Conservation (phyloP, 2,329 filamentous ascomycete genomes). For the Aspergillus costaricaensis region DNA sequence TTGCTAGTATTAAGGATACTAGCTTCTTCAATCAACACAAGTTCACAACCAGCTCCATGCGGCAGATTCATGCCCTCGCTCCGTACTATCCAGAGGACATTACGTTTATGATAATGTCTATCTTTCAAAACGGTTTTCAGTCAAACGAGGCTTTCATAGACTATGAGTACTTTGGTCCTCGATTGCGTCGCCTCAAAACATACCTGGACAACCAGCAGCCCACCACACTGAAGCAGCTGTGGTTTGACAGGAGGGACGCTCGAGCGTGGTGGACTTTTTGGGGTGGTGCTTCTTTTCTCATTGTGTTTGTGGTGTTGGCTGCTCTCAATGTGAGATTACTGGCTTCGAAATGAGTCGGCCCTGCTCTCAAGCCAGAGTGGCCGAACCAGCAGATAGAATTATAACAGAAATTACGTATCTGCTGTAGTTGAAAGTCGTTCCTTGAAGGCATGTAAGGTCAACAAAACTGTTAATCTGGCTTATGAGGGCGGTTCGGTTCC, state of each 20-base stretch:
- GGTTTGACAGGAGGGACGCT: neutral
- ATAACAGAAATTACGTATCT: no score
- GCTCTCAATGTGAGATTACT: no score
- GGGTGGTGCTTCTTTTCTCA: neutral
- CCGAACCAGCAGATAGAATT: no score
- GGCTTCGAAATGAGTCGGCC: no score
- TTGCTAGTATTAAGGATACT: neutral
- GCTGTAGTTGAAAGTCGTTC: no score
- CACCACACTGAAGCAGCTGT: neutral
- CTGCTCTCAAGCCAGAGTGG: no score
- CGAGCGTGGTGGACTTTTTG: neutral
- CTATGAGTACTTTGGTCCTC: neutral
- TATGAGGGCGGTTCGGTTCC: no score
- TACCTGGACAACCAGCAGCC: neutral
- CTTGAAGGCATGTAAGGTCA: no score
- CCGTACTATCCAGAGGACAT: constrained; percentile 1
- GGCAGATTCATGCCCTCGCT: neutral
- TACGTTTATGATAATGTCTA: neutral
- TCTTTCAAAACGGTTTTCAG: neutral
- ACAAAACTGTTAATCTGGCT: no score
- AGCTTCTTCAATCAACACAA: neutral
- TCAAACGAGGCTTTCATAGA: neutral
- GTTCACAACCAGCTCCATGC: neutral
- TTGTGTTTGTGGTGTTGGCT: neutral
- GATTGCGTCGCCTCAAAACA: neutral